These are phyloP conservation scores for Epichloe typhina DNA, from an alignment of 2,329 filamentous ascomycete species.

Conservation along the genomic window DNA sequence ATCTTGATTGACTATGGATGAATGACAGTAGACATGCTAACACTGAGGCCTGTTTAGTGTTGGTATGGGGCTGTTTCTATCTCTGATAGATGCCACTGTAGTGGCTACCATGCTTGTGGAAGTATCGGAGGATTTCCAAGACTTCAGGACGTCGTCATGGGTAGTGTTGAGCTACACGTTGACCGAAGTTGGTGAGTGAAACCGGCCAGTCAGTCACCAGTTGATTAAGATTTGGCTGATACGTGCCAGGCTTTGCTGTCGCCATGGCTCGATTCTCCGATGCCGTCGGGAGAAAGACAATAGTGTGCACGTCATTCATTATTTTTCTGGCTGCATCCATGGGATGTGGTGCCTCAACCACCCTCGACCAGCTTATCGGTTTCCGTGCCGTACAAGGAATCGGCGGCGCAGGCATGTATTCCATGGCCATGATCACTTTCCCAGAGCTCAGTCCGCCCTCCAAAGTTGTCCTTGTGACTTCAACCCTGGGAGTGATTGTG, in stretches of 20 bases:
- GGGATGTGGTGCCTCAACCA: constrained; percentile 29
- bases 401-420: constrained; percentile 33
- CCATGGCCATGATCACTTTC: constrained; percentile 40
- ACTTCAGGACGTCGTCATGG: constrained; percentile 35
- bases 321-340: constrained; percentile 46
- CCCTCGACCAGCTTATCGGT: constrained; percentile 30
- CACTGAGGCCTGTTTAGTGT: constrained; percentile 21
- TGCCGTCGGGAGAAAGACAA: constrained; percentile 36
- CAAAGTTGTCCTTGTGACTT: constrained; percentile 29
- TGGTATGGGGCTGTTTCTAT: constrained; percentile 40
- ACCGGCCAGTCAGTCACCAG: neutral
- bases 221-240: neutral
- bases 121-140: constrained; percentile 39
- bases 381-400: constrained; percentile 37
- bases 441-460: constrained; percentile 33
- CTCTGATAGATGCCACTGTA: constrained; percentile 44
- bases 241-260: constrained; percentile 24
- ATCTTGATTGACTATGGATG: neutral
- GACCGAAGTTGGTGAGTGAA: constrained; percentile 36
- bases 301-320: constrained; percentile 35
- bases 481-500: constrained; percentile 35
- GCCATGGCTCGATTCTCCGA: constrained; percentile 40
- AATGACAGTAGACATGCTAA: neutral
- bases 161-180: constrained; percentile 42
- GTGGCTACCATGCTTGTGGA: constrained; percentile 43